Percentiles rank a stretch among this genome's conserved stretches.
phyloP scores from a whole-genome alignment of 1,139 yeast genomes.

The Blastobotrys indianensis region DNA sequence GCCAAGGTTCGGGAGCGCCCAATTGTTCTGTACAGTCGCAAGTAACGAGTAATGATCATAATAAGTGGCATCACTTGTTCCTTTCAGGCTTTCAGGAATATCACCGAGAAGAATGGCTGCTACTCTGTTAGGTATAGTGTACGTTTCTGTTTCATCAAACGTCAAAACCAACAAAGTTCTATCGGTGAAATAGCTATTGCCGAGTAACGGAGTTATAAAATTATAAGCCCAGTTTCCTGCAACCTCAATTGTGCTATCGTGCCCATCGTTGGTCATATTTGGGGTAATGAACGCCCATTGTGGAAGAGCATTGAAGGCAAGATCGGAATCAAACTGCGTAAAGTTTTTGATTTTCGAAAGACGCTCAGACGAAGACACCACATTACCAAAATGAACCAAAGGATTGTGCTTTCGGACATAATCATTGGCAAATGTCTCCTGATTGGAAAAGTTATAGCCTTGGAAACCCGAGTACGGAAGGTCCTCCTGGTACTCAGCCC shows the following conservation, averaged over 20 bases:
- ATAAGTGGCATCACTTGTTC: conserved; percentile 41
- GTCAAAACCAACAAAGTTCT: conserved; percentile 41
- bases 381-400: conserved; percentile 38
- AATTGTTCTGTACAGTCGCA: conserved; percentile 44
- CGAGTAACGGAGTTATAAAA: conserved; percentile 40
- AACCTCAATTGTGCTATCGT: conserved; percentile 40
- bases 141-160: conserved; percentile 44
- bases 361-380: conserved; percentile 33
- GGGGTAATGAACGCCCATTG: conserved; percentile 48
- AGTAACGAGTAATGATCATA: conserved; percentile 46
- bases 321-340: conserved; percentile 39
- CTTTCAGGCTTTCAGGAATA: conserved; percentile 36
- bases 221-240: conserved; percentile 42
- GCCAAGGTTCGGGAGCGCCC: conserved; percentile 43
- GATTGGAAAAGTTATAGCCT: conserved; percentile 42
- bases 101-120: conserved; percentile 42
- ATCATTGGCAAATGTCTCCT: conserved; percentile 39
- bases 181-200: conserved; percentile 41
- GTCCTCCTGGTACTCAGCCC: conserved; percentile 49
- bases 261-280: conserved; percentile 47
- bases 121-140: conserved; percentile 39
- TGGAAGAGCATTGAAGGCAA: conserved; percentile 38
- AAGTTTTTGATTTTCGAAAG: conserved; percentile 42
- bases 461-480: conserved; percentile 45
- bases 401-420: conserved; percentile 49